Evolutionary conservation across 1,284 basidiomycete genomes (phyloP).

Genomic region (Fomitopsis pinicola): DNA sequence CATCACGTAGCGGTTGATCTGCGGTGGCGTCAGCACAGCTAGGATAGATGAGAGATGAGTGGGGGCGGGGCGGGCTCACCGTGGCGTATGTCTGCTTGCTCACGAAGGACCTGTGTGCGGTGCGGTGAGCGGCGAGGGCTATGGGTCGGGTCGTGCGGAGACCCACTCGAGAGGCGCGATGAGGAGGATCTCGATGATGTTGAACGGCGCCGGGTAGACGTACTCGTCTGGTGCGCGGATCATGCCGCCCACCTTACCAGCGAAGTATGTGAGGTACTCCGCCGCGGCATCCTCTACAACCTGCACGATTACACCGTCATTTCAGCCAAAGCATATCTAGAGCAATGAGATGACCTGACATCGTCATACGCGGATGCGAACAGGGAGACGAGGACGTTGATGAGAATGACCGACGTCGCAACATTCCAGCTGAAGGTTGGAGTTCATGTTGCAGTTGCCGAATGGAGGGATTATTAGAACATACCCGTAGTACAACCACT

Average conservation of each 20-base stretch:
- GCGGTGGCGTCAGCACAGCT: background rate
- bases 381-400: slow-evolving; percentile 94
- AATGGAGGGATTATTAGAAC: slow-evolving; percentile 18
- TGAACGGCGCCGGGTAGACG: slow-evolving; percentile 78
- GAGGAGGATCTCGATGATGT: slow-evolving; percentile 79
- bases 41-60: background rate
- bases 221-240: slow-evolving; percentile 81
- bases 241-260: slow-evolving; percentile 78
- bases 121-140: background rate
- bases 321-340: background rate
- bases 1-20: slow-evolving; percentile 82
- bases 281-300: slow-evolving; percentile 62
- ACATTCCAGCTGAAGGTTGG: slow-evolving; percentile 70
- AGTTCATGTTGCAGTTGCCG: background rate
- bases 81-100: slow-evolving; percentile 49
- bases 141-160: background rate
- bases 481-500: slow-evolving; percentile 80
- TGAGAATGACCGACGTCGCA: slow-evolving; percentile 79
- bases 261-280: slow-evolving; percentile 88
- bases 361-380: slow-evolving; percentile 90
- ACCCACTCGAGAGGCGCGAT: slow-evolving; percentile 84
- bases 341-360: slow-evolving; percentile 42
- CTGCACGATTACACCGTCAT: slow-evolving; percentile 22
- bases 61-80: slow-evolving; percentile 29
- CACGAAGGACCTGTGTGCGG: slow-evolving; percentile 41